These are phyloP conservation scores for Pichia ethanolica DNA, from an alignment of 805 yeast genomes.

Conservation along the genomic window DNA sequence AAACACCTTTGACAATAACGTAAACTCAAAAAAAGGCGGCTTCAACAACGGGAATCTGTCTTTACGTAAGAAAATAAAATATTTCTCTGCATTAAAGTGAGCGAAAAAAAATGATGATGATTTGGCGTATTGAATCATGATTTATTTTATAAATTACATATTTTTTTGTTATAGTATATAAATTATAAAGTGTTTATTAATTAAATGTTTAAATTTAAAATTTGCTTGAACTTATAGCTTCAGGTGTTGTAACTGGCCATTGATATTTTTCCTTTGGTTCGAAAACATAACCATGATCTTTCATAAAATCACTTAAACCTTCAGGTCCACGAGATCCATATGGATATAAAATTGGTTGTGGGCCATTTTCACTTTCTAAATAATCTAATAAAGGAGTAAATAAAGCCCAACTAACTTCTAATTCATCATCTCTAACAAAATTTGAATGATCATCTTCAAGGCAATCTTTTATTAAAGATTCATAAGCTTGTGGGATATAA, in stretches of 20 bases:
- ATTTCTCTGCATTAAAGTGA: no score
- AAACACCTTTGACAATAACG: no score
- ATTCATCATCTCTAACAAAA: conserved; percentile 96
- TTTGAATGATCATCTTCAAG: conserved; percentile 90
- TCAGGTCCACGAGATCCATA: conserved; percentile 92
- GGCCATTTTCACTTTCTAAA: conserved; percentile 66
- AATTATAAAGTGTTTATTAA: no score
- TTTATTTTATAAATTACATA: no score
- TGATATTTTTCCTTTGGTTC: conserved; percentile 60
- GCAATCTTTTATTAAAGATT: conserved; percentile 88
- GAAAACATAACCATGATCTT: conserved; percentile 65
- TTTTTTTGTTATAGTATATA: no score
- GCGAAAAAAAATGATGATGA: no score
- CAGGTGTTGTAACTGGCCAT: conserved; percentile 81
- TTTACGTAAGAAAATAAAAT: no score
- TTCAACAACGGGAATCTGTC: no score
- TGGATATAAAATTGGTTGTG: conserved; percentile 61
- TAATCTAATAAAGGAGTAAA: conserved; percentile 85
- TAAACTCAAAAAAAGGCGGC: no score
- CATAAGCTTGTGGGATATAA: conserved; percentile 98
- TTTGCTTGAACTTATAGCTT: conserved; percentile 22
- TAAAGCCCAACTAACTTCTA: conserved; percentile 85
- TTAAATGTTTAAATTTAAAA: conserved; percentile 13
- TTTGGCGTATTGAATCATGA: no score
- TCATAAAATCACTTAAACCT: conserved; percentile 52